These are phyloP conservation scores for Aspergillus brunneoviolaceus DNA, from an alignment of 2,329 filamentous ascomycete species.

Conservation along the genomic window DNA sequence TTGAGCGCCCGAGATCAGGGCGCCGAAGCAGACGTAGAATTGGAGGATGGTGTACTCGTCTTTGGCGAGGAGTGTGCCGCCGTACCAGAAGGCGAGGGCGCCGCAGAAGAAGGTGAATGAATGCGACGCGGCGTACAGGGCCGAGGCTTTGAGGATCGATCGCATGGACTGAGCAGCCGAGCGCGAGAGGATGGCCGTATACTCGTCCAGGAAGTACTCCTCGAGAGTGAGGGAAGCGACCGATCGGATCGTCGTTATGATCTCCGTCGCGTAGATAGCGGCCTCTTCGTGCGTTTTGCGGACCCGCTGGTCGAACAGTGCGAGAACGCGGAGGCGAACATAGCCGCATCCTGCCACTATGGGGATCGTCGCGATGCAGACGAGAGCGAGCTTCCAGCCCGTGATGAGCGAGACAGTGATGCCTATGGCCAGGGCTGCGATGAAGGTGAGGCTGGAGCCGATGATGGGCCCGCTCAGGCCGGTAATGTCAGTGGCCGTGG, in stretches of 20 bases:
- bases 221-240: constrained; percentile 29
- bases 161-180: not conserved
- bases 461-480: constrained; percentile 5
- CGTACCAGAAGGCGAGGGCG: constrained; percentile 62
- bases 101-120: constrained; percentile 23
- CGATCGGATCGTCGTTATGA: constrained; percentile 49
- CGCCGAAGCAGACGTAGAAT: constrained; percentile 48
- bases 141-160: constrained; percentile 22
- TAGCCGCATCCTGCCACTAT: constrained; percentile 7
- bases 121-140: constrained; percentile 31
- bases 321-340: constrained; percentile 3
- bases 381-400: constrained; percentile 11
- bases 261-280: constrained; percentile 18
- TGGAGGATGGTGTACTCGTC: constrained; percentile 43
- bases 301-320: not conserved
- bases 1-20: constrained; percentile 37
- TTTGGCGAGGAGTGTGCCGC: constrained; percentile 54
- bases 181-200: not conserved
- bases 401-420: constrained; percentile 1
- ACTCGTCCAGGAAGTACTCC: not conserved
- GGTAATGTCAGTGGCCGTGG: not conserved
- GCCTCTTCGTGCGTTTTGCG: not conserved
- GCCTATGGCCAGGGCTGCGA: constrained; percentile 2
- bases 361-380: constrained; percentile 8
- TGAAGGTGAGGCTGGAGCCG: constrained; percentile 1